Conservation (phyloP, 345 rosid species). For the Garcia nutans region DNA sequence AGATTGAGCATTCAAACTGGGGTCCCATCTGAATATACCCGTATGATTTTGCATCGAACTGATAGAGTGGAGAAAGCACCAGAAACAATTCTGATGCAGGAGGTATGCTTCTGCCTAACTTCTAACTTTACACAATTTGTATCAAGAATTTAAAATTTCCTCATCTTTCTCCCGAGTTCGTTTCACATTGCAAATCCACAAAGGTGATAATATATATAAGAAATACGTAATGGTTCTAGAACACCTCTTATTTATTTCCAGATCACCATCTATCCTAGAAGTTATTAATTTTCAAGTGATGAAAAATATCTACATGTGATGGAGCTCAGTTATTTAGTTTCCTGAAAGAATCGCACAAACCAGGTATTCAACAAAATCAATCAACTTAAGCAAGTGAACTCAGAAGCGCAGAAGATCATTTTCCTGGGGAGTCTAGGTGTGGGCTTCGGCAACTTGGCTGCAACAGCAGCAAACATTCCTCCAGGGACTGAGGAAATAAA, state of each 20-base stretch:
- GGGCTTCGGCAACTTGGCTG: constrained; percentile 26
- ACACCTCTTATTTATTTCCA: too few relatives aligned
- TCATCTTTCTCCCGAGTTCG: background rate
- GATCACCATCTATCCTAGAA: background rate
- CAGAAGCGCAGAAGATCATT: background rate
- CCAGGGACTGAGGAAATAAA: constrained; percentile 26
- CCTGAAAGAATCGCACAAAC: background rate
- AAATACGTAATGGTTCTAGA: background rate
- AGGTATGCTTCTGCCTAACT: constrained; percentile 17
- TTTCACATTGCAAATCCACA: background rate
- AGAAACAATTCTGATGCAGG: constrained; percentile 12
- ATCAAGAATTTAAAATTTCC: background rate
- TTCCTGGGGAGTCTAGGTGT: constrained; percentile 23
- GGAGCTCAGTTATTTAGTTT: background rate
- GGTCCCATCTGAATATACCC: constrained; percentile 34
- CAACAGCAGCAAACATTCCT: constrained; percentile 26
- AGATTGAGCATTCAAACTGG: constrained; percentile 28
- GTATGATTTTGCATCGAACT: constrained; percentile 22
- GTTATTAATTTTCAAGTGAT: background rate
- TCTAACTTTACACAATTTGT: background rate
- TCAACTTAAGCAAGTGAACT: constrained; percentile 12
- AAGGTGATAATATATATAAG: background rate
- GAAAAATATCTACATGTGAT: background rate
- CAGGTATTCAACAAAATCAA: constrained; percentile 26
- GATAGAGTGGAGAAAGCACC: constrained; percentile 24